Evolutionary conservation across 257 asterid genomes (phyloP), one percentile per base, ranked within the genome.

Genomic region (Plectranthus barbatus): DNA sequence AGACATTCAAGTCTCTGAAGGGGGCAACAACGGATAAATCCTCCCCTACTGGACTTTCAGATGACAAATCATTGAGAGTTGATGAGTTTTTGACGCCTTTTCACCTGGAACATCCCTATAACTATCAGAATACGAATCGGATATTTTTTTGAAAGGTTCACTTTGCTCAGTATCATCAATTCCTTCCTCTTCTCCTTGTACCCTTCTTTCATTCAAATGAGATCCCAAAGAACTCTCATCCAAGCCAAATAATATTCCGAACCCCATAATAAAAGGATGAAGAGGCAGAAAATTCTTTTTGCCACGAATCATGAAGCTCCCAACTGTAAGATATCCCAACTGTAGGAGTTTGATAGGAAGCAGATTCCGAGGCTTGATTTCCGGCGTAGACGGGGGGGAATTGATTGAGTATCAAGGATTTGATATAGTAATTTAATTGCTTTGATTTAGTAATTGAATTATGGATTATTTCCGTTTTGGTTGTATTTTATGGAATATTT

Each of bases 221-320:
- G 93, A 79, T 51, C 99, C 99, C 85, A 93, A 72, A 61, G 99
- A 92, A 81, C 95, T 89, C 76, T 93, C 97, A 72, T 89, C 99
- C 81, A 93, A 72, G 75, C 96, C 95, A 78, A 93, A 90, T 67
- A 93, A 78, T 61, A 93, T 77, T 53, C 99, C 99, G 56, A 93
- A 92, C 63, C 99, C 99, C 99, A 93, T 93, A 77, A 87, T 73
- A 48, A 93, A 90, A 64, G 99, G 99, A 67, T 78, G 86, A 40
- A 97, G 97, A 41, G 97, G 97, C 69, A 93, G 99, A 81, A 83
- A 93, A 72, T 93, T 93, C 84, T 93, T 90, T 77, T 84, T 93
- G 26, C 97, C 97, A 59, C 99, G 99, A 66, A 93, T 85, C 99
- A 93, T 93, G 88, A 93, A 93, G 86, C 99, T 93, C 72, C 99